Percentiles rank a stretch among this genome's conserved stretches.
Evolutionary conservation across 495 filamentous ascomycete species (phyloP).

Genomic region (Tuber calosporum): DNA sequence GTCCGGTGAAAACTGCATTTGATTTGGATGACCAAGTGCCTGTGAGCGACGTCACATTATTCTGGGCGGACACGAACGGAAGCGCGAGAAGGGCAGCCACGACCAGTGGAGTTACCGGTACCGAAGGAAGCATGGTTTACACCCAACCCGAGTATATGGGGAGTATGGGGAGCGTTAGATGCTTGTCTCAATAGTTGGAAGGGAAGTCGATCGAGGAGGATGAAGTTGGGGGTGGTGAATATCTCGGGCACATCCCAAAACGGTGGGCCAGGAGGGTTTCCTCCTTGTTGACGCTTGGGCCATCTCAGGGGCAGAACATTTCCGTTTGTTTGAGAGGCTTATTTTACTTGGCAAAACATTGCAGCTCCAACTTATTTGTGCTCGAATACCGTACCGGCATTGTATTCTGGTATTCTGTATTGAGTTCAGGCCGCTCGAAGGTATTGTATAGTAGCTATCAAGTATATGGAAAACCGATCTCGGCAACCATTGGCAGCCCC

Average conservation of each 20-base stretch:
- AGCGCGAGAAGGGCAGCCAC: conserved; percentile 10
- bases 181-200: neutral
- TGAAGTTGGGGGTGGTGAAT: neutral
- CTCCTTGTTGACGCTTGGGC: conserved; percentile 9
- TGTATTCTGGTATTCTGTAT: neutral
- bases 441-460: neutral
- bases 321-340: neutral
- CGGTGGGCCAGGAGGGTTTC: too few relatives aligned
- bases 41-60: conserved; percentile 46
- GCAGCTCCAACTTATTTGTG: neutral
- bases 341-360: neutral
- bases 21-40: conserved; percentile 78
- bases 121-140: conserved; percentile 6
- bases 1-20: conserved; percentile 62
- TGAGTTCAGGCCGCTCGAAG: neutral
- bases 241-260: neutral
- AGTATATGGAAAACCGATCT: neutral
- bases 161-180: neutral
- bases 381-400: neutral
- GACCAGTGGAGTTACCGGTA: neutral
- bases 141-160: too few relatives aligned
- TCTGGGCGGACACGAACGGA: conserved; percentile 26
- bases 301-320: conserved; percentile 12
- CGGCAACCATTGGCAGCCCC: neutral
- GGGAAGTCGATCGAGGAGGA: neutral